These are phyloP conservation scores for Spizellomyces punctatus DNA, from an alignment of 192 early-diverging fungal genomes.

Conservation along the genomic window DNA sequence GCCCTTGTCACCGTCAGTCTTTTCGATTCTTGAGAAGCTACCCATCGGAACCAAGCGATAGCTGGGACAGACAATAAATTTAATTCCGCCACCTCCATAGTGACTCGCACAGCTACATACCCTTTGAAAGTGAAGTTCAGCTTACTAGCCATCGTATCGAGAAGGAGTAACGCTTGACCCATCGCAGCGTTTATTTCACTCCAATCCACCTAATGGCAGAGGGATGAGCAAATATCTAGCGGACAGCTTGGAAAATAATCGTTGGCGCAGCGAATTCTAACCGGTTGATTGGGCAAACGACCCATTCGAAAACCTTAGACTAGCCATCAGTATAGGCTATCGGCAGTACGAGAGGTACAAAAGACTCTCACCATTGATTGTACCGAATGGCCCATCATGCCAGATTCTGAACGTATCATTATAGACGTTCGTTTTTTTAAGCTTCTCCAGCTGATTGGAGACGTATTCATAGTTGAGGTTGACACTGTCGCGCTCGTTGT, in stretches of 20 bases:
- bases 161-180: slow-evolving; percentile 84
- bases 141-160: slow-evolving; percentile 86
- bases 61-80: slow-evolving; percentile 31
- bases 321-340: not conserved
- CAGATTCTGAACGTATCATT: slow-evolving; percentile 93
- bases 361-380: slow-evolving; percentile 74
- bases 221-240: slow-evolving; percentile 5
- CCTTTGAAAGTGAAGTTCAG: slow-evolving; percentile 80
- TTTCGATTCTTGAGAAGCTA: slow-evolving; percentile 88
- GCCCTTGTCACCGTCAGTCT: slow-evolving; percentile 70
- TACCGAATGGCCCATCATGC: slow-evolving; percentile 83
- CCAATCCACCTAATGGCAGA: slow-evolving; percentile 77
- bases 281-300: slow-evolving; percentile 70
- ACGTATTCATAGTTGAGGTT: slow-evolving; percentile 79
- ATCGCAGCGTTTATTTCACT: slow-evolving; percentile 94
- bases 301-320: slow-evolving; percentile 76
- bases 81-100: not conserved
- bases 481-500: slow-evolving; percentile 78
- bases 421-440: slow-evolving; percentile 92
- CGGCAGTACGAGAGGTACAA: slow-evolving; percentile 9
- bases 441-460: slow-evolving; percentile 72
- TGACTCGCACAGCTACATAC: slow-evolving; percentile 27
- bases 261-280: slow-evolving; percentile 20
- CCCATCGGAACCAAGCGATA: slow-evolving; percentile 90
- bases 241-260: not conserved